Conservation (phyloP, 202 grass and related monocot genomes). For the Panicum virgatum region DNA sequence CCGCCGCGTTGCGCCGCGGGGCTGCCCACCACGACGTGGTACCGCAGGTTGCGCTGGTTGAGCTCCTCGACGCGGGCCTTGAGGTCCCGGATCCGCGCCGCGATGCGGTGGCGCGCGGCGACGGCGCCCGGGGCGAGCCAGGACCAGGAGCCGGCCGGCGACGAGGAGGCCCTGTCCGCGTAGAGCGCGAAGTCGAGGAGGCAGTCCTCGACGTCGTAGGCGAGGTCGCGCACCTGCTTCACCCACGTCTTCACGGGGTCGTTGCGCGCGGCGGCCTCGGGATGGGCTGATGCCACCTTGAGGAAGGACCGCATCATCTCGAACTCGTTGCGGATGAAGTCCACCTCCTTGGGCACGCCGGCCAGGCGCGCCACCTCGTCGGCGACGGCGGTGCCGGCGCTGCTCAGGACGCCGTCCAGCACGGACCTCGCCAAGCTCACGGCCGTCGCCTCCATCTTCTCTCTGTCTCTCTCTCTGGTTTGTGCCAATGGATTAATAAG, state of each 20-base stretch:
- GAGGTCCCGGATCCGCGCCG: constrained; percentile 19
- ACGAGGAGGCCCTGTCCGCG: neutral
- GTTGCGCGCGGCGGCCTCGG: neutral
- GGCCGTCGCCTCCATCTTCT: constrained; percentile 18
- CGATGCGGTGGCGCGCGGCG: constrained; percentile 33
- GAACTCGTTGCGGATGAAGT: constrained; percentile 43
- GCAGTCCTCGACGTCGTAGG: constrained; percentile 34
- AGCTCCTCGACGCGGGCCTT: constrained; percentile 31
- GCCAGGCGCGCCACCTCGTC: constrained; percentile 29
- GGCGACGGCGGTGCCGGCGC: constrained; percentile 11
- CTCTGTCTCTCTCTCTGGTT: neutral
- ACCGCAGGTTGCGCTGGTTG: constrained; percentile 40
- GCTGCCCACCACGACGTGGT: neutral
- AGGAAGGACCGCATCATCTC: constrained; percentile 48
- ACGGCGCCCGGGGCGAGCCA: neutral
- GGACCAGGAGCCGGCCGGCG: too few species aligned
- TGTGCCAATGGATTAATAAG: neutral
- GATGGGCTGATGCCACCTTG: neutral
- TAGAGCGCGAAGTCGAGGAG: constrained; percentile 19
- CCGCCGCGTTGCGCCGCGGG: neutral
- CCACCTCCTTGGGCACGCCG: constrained; percentile 22
- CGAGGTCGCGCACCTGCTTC: constrained; percentile 27
- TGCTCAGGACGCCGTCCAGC: constrained; percentile 39
- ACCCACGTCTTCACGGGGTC: constrained; percentile 33
- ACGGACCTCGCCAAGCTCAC: constrained; percentile 48